Conservation (phyloP, 2,329 filamentous ascomycete genomes). For the Diplodia sapinea region DNA sequence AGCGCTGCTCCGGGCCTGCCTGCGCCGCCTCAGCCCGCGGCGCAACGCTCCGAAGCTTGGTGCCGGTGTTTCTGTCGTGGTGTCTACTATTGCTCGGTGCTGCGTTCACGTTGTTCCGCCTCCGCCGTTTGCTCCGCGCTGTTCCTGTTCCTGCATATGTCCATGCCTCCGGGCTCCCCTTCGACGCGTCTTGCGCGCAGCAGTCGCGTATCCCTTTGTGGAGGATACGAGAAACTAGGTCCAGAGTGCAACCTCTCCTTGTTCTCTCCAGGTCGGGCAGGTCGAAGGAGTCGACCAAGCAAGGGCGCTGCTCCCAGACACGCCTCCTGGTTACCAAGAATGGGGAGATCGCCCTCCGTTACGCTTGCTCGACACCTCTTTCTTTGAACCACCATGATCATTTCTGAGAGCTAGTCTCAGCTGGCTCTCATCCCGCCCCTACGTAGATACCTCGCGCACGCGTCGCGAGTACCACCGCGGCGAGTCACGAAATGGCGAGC, state of each 20-base stretch:
- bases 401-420: constrained; percentile 25
- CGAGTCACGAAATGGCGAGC: constrained; percentile 31
- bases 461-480: constrained; percentile 26
- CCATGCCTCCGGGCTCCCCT: constrained; percentile 22
- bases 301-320: constrained; percentile 28
- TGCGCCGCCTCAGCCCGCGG: too few species aligned
- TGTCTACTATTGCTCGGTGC: neutral
- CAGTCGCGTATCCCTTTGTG: constrained; percentile 28
- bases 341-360: constrained; percentile 25
- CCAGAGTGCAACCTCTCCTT: constrained; percentile 27
- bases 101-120: neutral
- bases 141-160: constrained; percentile 32
- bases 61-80: neutral
- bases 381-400: constrained; percentile 29
- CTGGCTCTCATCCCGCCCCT: constrained; percentile 22
- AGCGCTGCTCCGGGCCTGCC: neutral
- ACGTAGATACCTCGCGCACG: constrained; percentile 30
- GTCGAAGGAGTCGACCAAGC: constrained; percentile 25
- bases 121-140: constrained; percentile 4
- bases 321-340: constrained; percentile 32
- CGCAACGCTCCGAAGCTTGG: constrained; percentile 1
- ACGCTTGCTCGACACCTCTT: constrained; percentile 11
- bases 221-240: constrained; percentile 27
- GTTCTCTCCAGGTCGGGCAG: constrained; percentile 2
- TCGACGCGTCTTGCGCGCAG: constrained; percentile 29